These are phyloP conservation scores for Phialophora macrospora DNA, from an alignment of 2,329 filamentous ascomycete genomes.

Conservation along the genomic window DNA sequence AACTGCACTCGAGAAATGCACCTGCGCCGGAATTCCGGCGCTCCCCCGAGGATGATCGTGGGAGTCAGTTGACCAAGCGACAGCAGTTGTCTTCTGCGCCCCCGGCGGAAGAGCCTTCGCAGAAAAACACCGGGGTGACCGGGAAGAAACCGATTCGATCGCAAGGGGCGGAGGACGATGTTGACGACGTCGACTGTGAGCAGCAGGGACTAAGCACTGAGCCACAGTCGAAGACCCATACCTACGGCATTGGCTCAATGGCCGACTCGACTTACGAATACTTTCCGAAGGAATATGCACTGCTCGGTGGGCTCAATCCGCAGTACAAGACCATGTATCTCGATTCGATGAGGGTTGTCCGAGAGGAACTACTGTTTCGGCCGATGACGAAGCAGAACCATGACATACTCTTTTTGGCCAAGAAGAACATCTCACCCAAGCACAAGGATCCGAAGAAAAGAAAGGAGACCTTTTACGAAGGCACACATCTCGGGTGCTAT, in stretches of 20 bases:
- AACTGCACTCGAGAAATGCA: background rate
- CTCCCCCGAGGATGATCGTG: background rate
- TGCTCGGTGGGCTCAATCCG: conserved; percentile 50
- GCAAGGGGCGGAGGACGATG: conserved; percentile 19
- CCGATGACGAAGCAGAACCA: conserved; percentile 51
- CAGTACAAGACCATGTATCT: conserved; percentile 54
- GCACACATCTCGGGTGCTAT: conserved; percentile 65
- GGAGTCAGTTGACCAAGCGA: conserved; percentile 18
- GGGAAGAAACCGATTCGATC: background rate
- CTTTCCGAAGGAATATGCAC: conserved; percentile 55
- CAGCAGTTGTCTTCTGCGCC: conserved; percentile 27
- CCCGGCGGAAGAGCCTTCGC: conserved; percentile 15
- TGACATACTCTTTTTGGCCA: conserved; percentile 50
- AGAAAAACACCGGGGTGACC: conserved; percentile 22
- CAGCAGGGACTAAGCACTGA: conserved; percentile 49
- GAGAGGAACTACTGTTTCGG: conserved; percentile 51
- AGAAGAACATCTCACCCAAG: conserved; percentile 35
- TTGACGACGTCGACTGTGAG: conserved; percentile 44
- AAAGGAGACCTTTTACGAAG: conserved; percentile 55
- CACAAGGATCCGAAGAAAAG: conserved; percentile 31
- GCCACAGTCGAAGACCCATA: conserved; percentile 43
- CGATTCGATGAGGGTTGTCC: conserved; percentile 47
- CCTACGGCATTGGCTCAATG: conserved; percentile 51
- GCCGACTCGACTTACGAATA: conserved; percentile 58
- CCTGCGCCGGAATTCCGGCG: background rate